phyloP scores from a whole-genome alignment of 176 grass and related monocot genomes.

The Ensete ventricosum region DNA sequence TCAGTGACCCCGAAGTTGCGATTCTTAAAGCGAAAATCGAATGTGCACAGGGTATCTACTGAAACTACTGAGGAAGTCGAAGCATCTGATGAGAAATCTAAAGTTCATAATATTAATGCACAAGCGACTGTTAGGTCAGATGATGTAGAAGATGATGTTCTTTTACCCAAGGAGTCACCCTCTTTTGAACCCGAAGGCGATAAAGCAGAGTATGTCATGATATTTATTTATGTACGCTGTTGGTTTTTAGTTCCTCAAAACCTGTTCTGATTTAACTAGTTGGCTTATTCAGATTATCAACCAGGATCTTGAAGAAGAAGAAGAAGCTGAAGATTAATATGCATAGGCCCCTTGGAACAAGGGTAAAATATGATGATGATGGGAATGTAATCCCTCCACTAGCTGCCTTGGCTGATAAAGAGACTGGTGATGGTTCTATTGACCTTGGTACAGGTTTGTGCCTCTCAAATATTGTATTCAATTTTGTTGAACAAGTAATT shows the following conservation, averaged over 20 bases:
- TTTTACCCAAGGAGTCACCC: slow-evolving; percentile 42
- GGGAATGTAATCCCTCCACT: slow-evolving; percentile 61
- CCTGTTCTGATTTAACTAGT: not conserved
- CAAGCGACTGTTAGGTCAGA: not conserved
- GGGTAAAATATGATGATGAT: slow-evolving; percentile 84
- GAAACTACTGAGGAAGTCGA: slow-evolving; percentile 11
- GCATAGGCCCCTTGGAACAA: slow-evolving; percentile 62
- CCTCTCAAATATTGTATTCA: not conserved
- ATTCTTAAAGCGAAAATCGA: slow-evolving; percentile 53
- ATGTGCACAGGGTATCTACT: slow-evolving; percentile 18
- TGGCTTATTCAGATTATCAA: slow-evolving; percentile 33
- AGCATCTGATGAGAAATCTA: slow-evolving; percentile 13
- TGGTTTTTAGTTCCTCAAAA: not conserved
- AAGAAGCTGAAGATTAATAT: slow-evolving; percentile 95
- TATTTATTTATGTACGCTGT: slow-evolving; percentile 2
- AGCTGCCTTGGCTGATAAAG: slow-evolving; percentile 50
- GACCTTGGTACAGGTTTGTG: slow-evolving; percentile 49
- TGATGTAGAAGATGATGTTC: slow-evolving; percentile 47
- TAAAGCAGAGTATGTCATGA: slow-evolving; percentile 30
- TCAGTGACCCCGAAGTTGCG: slow-evolving; percentile 55
- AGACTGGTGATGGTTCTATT: slow-evolving; percentile 35
- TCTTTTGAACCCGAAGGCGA: slow-evolving; percentile 24
- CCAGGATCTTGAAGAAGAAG: slow-evolving; percentile 60
- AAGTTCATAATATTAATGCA: slow-evolving; percentile 30
- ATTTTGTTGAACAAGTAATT: not conserved